A percentile compares a stretch with the other conserved stretches of the same genome.
These are phyloP conservation scores for Colletotrichum sp. DNA, from an alignment of 2,329 filamentous ascomycete species.

Conservation along the genomic window DNA sequence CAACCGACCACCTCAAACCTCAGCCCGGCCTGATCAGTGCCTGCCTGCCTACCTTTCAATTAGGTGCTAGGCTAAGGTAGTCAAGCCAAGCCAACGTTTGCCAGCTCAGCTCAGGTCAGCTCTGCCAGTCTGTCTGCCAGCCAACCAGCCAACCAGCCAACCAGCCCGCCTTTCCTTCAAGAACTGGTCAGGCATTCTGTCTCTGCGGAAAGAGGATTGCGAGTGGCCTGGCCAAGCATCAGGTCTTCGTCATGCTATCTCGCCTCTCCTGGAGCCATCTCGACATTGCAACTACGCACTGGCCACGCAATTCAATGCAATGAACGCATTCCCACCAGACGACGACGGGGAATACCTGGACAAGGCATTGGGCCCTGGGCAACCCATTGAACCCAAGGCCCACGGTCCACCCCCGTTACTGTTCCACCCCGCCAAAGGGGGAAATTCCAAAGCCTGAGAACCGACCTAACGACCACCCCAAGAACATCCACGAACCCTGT, in stretches of 20 bases:
- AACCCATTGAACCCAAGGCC: not conserved
- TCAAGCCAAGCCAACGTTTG: not conserved
- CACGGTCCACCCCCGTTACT: conserved; percentile 3
- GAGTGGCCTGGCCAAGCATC: not conserved
- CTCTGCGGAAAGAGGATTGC: not conserved
- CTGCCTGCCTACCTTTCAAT: not conserved
- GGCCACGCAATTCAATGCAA: conserved; percentile 20
- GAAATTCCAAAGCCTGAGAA: not conserved
- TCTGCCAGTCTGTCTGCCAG: not conserved
- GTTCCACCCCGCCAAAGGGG: conserved; percentile 8
- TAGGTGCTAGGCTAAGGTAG: not conserved
- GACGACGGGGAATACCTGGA: conserved; percentile 8
- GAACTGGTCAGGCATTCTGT: not conserved
- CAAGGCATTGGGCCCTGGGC: conserved; percentile 3
- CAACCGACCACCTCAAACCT: not conserved
- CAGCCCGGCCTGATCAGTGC: not conserved
- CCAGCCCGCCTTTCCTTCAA: not conserved
- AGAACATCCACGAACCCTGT: conserved; percentile 1
- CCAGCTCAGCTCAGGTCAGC: not conserved
- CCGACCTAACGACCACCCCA: not conserved
- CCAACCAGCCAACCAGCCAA: not conserved
- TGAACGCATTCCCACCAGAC: conserved; percentile 8
- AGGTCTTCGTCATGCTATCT: conserved; percentile 4
- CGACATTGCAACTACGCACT: conserved; percentile 16
- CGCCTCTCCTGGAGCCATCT: not conserved